These are phyloP conservation scores for Juncus inflexus DNA, from an alignment of 176 grass and related monocot species.

Conservation along the genomic window DNA sequence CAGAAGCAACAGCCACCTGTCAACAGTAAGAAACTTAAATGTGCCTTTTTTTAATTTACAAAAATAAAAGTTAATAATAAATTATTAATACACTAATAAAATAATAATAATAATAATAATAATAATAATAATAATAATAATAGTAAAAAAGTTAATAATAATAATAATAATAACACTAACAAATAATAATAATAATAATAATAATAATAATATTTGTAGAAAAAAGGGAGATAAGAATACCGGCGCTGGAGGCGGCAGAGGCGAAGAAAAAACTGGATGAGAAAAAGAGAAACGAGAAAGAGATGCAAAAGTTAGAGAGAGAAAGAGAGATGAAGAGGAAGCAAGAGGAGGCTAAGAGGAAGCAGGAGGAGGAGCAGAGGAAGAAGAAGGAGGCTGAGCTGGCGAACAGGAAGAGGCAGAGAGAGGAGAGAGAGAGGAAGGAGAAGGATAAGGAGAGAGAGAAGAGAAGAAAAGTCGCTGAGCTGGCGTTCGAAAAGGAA, in stretches of 20 bases:
- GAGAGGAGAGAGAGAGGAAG: conserved; percentile 49
- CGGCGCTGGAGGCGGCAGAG: conserved; percentile 86
- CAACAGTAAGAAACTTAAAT: conserved; percentile 38
- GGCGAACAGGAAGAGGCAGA: conserved; percentile 61
- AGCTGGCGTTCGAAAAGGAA: conserved; percentile 38
- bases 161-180: too few relatives aligned
- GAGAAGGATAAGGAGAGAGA: conserved; percentile 58
- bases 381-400: conserved; percentile 60
- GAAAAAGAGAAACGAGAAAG: conserved; percentile 75
- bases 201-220: conserved; percentile 31
- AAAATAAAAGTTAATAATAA: too few relatives aligned
- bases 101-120: too few relatives aligned
- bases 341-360: conserved; percentile 78
- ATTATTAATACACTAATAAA: too few relatives aligned
- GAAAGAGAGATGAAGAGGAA: conserved; percentile 69
- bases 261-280: conserved; percentile 79
- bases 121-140: too few relatives aligned
- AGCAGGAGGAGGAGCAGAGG: conserved; percentile 52
- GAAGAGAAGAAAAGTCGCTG: conserved; percentile 34
- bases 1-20: conserved; percentile 46
- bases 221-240: conserved; percentile 89
- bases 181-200: too few relatives aligned
- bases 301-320: conserved; percentile 66
- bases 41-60: too few relatives aligned
- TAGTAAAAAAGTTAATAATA: too few relatives aligned